Evolutionary conservation across 306 rosid genomes (phyloP).

Genomic region (Pterocarpus santalinus): DNA sequence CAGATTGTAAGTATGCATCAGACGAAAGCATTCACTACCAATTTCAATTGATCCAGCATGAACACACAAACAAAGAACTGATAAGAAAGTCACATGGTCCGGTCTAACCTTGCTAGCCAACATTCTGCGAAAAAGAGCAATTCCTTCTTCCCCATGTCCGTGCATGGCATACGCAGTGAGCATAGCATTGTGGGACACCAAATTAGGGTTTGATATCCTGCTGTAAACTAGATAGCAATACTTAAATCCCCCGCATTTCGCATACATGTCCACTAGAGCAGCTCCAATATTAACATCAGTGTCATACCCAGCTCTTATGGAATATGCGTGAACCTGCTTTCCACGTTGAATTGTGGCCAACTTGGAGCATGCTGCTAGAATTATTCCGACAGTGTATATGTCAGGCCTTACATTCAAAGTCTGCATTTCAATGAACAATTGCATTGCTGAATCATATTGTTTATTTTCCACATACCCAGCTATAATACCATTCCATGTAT

Average conservation of each 20-base stretch:
- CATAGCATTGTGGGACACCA: constrained; percentile 69
- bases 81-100: constrained; percentile 62
- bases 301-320: constrained; percentile 53
- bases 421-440: constrained; percentile 56
- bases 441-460: constrained; percentile 53
- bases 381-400: constrained; percentile 64
- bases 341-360: constrained; percentile 63
- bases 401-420: constrained; percentile 57
- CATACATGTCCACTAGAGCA: constrained; percentile 68
- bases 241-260: constrained; percentile 66
- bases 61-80: constrained; percentile 66
- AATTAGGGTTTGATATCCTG: constrained; percentile 61
- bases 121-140: constrained; percentile 53
- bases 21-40: constrained; percentile 57
- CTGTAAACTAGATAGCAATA: constrained; percentile 52
- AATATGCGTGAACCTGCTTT: constrained; percentile 69
- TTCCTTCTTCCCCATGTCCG: constrained; percentile 66
- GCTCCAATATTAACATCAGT: constrained; percentile 58
- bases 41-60: constrained; percentile 58
- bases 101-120: constrained; percentile 54
- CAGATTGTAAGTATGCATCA: constrained; percentile 57
- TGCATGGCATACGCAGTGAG: constrained; percentile 72
- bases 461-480: constrained; percentile 56
- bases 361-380: constrained; percentile 62
- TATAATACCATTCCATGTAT: constrained; percentile 60